Evolutionary conservation across 163 green algal genomes (phyloP).

Genomic region (Chloroidium sp.): DNA sequence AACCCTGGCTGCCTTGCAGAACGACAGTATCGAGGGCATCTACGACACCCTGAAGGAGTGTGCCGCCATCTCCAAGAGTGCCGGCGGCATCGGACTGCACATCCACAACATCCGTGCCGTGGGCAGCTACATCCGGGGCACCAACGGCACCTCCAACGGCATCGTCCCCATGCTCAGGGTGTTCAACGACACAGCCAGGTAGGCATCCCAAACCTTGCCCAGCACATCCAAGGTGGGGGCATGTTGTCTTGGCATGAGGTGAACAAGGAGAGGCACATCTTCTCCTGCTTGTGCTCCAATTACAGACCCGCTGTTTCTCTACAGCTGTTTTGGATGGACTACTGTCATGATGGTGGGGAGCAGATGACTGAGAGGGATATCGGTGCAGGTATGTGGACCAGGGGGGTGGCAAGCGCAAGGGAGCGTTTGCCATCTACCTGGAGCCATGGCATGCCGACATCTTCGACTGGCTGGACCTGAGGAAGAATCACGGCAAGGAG

Average conservation of each 20-base stretch:
- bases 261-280: too few species aligned
- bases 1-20: too few species aligned
- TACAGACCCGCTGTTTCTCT: background rate
- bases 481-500: conserved; percentile 99
- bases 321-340: background rate
- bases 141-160: conserved; percentile 96
- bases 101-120: conserved; percentile 93
- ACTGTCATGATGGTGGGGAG: conserved; percentile 17
- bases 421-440: conserved; percentile 98
- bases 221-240: background rate
- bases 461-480: conserved; percentile 90
- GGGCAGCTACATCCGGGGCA: conserved; percentile 96
- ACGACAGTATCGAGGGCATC: conserved; percentile 62
- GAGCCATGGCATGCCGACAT: conserved; percentile 99
- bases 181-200: conserved; percentile 96
- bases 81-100: conserved; percentile 82
- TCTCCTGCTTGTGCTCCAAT: too few species aligned
- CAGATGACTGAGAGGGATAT: background rate
- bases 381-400: conserved; percentile 57
- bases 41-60: conserved; percentile 99
- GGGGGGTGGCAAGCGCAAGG: conserved; percentile 98
- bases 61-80: conserved; percentile 92
- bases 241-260: too few species aligned
- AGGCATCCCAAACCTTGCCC: background rate
- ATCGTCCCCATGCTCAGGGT: conserved; percentile 99